Evolutionary conservation across 2,329 filamentous ascomycete genomes (phyloP), one percentile per base, ranked within the genome.

Genomic region (Arthrobotrys pseudoclavata): DNA sequence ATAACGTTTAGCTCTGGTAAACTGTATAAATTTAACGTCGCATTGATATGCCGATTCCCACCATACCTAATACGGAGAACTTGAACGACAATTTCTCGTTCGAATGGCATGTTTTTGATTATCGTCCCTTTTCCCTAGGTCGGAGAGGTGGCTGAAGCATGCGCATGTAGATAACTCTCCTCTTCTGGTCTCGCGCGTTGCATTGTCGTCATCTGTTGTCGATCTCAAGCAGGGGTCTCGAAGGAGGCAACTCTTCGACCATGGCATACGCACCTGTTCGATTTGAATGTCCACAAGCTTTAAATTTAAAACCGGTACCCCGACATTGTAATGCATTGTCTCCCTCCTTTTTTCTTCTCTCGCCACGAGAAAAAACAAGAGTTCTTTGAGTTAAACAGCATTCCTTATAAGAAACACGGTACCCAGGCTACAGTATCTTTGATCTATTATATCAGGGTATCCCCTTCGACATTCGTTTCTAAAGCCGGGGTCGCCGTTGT

Each of bases 391-490:
- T 18, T 45, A 1, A 18, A 45, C 1, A 20, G 6, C 15, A 45
- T 45, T 20, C 12, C 12, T 40, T 40, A 15, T 40, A 15, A 40
- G 13, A 40, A 13, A 40, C 13, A 40, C 12, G 20, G 15, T 45
- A 45, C 42, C 4, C 18, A 45, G 42, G 42, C 42, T 45, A 4
- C 15, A 45, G 42, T 45, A 18, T 9, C 42, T 9, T 45, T 45
- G n/a, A 18, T 20, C 20, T 18, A 45, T 45, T n/a, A 18, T 26
- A 60, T 42, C 20, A 42, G 34, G 55, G 34, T 26, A 26, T 42
- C 31, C 22, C 29, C 55, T 45, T 45, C 20, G 20, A 42, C 55
- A 42, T 60, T 60, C 34, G 34, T 60, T 60, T 60, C 55, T 18
- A 42, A 24, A 60, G 22, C 42, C 34, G 10, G 20, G 55, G 55